Conservation (phyloP, 176 grass and related monocot genomes). For the Secale cereale region DNA sequence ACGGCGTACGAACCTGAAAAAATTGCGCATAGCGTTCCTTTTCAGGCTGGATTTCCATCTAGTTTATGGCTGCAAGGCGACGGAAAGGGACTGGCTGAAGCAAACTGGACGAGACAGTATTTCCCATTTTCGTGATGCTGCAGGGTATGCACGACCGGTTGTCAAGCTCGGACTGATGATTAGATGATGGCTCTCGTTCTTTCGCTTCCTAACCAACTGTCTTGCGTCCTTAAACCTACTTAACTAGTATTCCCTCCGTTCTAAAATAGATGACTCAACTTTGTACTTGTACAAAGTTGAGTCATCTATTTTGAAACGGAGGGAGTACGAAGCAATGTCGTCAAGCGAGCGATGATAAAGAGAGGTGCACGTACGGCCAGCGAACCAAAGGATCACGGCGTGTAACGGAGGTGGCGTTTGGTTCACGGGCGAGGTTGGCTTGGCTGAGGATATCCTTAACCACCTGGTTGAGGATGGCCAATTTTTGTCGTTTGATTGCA, state of each 20-base stretch:
- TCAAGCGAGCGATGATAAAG: slow-evolving; percentile 1
- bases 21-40: too few relatives aligned
- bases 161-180: not conserved
- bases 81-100: not conserved
- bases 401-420: not conserved
- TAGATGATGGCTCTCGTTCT: not conserved
- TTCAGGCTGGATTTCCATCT: not conserved
- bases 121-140: not conserved
- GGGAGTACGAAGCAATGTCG: not conserved
- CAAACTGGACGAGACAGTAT: not conserved
- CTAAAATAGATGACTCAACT: too few relatives aligned
- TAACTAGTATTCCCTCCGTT: too few relatives aligned
- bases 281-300: too few relatives aligned
- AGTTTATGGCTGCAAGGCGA: not conserved
- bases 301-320: too few relatives aligned
- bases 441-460: too few relatives aligned
- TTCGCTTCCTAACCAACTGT: slow-evolving; percentile 27
- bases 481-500: too few relatives aligned
- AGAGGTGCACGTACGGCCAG: not conserved
- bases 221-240: not conserved
- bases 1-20: too few relatives aligned
- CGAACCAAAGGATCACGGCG: too few relatives aligned
- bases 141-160: slow-evolving; percentile 10
- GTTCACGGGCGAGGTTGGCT: too few relatives aligned
- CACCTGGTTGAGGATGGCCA: too few relatives aligned